Percentiles rank a stretch among this genome's conserved stretches.
phyloP scores from a whole-genome alignment of 805 yeast genomes.

The Suhomyces emberorum region DNA sequence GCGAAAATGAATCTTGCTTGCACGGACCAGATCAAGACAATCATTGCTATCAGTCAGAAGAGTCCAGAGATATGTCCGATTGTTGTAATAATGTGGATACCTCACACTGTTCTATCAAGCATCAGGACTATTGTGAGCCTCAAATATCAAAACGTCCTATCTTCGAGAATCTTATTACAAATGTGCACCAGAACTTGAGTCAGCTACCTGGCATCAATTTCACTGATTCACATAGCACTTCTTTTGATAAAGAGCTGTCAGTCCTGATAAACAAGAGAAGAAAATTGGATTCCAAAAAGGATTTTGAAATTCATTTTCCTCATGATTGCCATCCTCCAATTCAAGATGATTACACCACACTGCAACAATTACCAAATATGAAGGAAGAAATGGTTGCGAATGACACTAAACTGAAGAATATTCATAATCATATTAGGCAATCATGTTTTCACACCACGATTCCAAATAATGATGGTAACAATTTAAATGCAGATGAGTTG shows the following conservation, averaged over 20 bases:
- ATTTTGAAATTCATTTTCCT: conserved; percentile 38
- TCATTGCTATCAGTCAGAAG: too few species aligned
- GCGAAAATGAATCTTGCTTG: conserved; percentile 6
- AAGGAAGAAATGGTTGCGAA: too few species aligned
- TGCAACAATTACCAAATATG: too few species aligned
- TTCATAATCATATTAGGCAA: conserved; percentile 31
- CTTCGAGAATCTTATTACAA: conserved; percentile 38
- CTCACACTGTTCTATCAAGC: neutral
- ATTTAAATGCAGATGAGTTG: conserved; percentile 7
- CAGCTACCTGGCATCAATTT: conserved; percentile 12
- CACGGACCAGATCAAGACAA: neutral
- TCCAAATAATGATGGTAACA: conserved; percentile 20
- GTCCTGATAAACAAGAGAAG: too few species aligned
- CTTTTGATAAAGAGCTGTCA: too few species aligned
- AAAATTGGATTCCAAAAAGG: conserved; percentile 7
- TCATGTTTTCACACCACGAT: conserved; percentile 45
- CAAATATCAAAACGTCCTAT: conserved; percentile 30
- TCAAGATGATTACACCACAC: neutral
- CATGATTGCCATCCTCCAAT: conserved; percentile 30
- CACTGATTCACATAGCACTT: too few species aligned
- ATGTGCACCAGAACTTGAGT: conserved; percentile 29
- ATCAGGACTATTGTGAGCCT: conserved; percentile 17
- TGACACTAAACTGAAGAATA: neutral
- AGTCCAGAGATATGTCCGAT: neutral
- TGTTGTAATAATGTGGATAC: neutral